These are phyloP conservation scores for Aspergillus brasiliensis DNA, from an alignment of 2,329 filamentous ascomycete species.

Conservation along the genomic window DNA sequence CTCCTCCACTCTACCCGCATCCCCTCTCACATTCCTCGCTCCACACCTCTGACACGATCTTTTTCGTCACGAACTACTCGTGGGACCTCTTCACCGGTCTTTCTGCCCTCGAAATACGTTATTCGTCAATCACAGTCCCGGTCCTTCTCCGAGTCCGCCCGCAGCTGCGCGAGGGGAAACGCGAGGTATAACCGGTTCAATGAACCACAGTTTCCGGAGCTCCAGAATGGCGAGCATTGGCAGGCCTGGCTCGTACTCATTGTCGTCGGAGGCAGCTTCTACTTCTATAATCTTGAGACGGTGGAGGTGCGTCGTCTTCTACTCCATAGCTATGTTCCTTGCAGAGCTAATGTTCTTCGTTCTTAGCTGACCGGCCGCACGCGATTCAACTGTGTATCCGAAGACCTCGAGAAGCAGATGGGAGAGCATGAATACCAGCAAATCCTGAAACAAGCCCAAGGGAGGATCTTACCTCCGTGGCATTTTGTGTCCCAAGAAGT, in stretches of 20 bases:
- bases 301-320: constrained; percentile 50
- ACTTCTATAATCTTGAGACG: constrained; percentile 58
- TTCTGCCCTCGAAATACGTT: background rate
- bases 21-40: too few species aligned
- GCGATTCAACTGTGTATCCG: constrained; percentile 60
- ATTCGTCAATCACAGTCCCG: background rate
- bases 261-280: constrained; percentile 48
- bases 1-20: background rate
- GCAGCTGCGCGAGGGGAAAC: constrained; percentile 2
- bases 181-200: constrained; percentile 25
- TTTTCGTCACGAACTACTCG: background rate
- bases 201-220: background rate
- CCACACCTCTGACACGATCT: background rate
- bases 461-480: constrained; percentile 51
- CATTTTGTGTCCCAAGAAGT: constrained; percentile 38
- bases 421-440: constrained; percentile 51
- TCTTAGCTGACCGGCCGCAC: constrained; percentile 54
- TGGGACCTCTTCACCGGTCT: background rate
- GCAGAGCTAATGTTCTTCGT: background rate
- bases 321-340: background rate
- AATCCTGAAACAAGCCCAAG: constrained; percentile 50
- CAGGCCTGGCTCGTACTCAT: constrained; percentile 23
- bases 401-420: constrained; percentile 46
- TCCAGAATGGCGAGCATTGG: constrained; percentile 13
- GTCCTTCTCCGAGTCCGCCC: constrained; percentile 17